phyloP scores from a whole-genome alignment of 129 eudicot genomes.

The Flaveria linearis region DNA sequence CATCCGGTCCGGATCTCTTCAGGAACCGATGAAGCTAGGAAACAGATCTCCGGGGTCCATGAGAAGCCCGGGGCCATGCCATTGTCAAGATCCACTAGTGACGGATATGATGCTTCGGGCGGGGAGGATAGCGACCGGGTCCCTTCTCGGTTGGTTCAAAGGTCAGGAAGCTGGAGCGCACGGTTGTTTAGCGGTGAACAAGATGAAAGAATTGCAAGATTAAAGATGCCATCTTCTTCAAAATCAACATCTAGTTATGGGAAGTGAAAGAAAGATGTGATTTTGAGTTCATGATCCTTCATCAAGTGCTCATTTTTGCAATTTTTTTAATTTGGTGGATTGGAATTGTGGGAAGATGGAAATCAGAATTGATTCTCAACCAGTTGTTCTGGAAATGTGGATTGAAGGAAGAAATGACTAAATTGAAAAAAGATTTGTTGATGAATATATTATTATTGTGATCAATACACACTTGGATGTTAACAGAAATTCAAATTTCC shows the following conservation, averaged over 20 bases:
- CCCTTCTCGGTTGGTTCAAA: conserved; percentile 56
- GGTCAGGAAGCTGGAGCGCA: conserved; percentile 68
- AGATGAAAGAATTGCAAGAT: conserved; percentile 47
- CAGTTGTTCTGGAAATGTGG: conserved; percentile 15
- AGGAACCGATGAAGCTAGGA: conserved; percentile 59
- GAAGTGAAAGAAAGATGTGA: conserved; percentile 52
- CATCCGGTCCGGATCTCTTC: conserved; percentile 77
- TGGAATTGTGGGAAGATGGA: conserved; percentile 12
- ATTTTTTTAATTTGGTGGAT: conserved; percentile 50
- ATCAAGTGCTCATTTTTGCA: conserved; percentile 18
- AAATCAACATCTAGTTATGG: conserved; percentile 40
- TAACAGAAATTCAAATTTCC: not conserved
- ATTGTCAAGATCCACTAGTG: conserved; percentile 86
- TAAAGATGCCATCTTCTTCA: conserved; percentile 51
- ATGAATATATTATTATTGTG: not conserved
- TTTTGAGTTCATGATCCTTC: not conserved
- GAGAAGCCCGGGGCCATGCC: conserved; percentile 45
- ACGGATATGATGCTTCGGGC: conserved; percentile 98
- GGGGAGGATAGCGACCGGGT: conserved; percentile 98
- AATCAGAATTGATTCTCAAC: not conserved
- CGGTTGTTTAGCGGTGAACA: conserved; percentile 57
- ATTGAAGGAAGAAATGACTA: conserved; percentile 24
- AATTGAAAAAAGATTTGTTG: conserved; percentile 3
- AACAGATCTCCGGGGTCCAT: conserved; percentile 27
- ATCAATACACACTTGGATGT: not conserved